Evolutionary conservation across 148 eudicot genomes (phyloP).

Genomic region (Polygonum aviculare): DNA sequence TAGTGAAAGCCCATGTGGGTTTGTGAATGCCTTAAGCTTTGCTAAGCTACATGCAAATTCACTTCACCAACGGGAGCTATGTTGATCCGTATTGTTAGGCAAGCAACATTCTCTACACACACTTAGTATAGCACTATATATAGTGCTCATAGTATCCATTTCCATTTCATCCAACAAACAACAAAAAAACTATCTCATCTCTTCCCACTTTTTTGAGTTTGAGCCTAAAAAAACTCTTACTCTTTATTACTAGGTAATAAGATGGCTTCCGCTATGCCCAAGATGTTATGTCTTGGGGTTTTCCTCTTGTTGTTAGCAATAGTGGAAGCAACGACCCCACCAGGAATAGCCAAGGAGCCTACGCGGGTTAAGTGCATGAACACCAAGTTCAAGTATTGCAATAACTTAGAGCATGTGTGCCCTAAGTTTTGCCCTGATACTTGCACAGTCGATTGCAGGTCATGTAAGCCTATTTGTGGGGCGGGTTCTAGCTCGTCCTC

Average conservation of each 20-base stretch:
- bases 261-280: constrained; percentile 1
- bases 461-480: constrained; percentile 9
- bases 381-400: constrained; percentile 7
- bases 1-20: background rate
- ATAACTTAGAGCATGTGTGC: constrained; percentile 10
- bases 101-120: background rate
- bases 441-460: background rate
- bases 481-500: background rate
- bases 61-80: background rate
- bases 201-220: background rate
- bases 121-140: background rate
- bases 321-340: constrained; percentile 7
- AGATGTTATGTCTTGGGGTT: background rate
- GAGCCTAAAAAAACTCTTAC: background rate
- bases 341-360: constrained; percentile 13
- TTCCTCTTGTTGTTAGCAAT: background rate
- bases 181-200: background rate
- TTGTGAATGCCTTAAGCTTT: background rate
- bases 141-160: background rate
- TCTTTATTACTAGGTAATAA: background rate
- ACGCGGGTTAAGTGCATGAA: constrained; percentile 6
- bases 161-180: background rate
- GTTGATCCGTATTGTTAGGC: background rate
- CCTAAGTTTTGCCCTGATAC: constrained; percentile 7
- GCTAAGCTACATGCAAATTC: background rate